Evolutionary conservation across 108 stramenopile genomes (phyloP).

Genomic region (Craspedostauros australis): DNA sequence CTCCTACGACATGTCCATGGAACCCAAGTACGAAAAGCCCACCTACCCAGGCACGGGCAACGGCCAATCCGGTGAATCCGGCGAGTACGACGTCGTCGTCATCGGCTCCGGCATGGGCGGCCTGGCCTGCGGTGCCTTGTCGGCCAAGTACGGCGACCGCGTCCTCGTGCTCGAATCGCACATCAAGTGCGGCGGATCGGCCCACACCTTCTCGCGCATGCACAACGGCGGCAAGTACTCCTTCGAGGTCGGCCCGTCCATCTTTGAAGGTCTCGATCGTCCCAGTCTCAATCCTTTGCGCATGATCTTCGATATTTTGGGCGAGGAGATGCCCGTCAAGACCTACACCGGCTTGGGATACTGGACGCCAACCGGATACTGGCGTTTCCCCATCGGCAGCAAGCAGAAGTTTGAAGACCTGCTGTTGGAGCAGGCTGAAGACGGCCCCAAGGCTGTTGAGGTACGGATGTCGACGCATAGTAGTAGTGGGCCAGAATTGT

Average conservation of each 20-base stretch:
- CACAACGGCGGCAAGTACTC: conserved; percentile 85
- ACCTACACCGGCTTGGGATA: conserved; percentile 87
- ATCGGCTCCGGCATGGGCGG: conserved; percentile 90
- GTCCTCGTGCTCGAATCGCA: conserved; percentile 78
- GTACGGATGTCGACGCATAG: conserved; percentile 18
- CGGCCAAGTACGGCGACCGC: conserved; percentile 77
- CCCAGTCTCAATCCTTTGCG: conserved; percentile 81
- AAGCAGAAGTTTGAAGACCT: conserved; percentile 57
- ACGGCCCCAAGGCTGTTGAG: conserved; percentile 74
- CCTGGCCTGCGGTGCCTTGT: conserved; percentile 70
- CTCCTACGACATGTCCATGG: conserved; percentile 83
- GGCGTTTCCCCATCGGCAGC: conserved; percentile 85
- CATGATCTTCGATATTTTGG: conserved; percentile 86
- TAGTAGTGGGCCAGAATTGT: too few relatives aligned
- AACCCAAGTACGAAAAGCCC: conserved; percentile 84
- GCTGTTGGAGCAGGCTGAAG: conserved; percentile 79
- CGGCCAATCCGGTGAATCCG: conserved; percentile 69
- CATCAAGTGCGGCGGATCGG: conserved; percentile 85
- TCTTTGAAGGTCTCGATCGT: conserved; percentile 86
- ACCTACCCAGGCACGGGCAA: conserved; percentile 89
- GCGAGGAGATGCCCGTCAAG: conserved; percentile 84
- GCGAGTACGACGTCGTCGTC: conserved; percentile 80
- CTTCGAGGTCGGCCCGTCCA: conserved; percentile 86
- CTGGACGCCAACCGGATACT: conserved; percentile 85
- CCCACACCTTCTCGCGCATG: conserved; percentile 79